Conservation (phyloP, 148 eudicot species). For the Polygonum aviculare region DNA sequence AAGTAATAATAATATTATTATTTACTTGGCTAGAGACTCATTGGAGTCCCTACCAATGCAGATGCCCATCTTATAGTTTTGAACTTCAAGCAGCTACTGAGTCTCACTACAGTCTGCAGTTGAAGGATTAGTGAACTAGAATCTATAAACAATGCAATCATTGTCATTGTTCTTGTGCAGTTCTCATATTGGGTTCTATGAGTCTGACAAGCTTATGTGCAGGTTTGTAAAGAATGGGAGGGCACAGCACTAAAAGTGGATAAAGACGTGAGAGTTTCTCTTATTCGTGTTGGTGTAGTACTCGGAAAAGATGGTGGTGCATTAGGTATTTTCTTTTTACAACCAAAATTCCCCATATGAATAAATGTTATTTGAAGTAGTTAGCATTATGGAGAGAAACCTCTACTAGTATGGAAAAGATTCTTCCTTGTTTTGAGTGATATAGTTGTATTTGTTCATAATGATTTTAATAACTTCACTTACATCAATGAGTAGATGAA, state of each 20-base stretch:
- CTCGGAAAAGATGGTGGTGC: slow-evolving; percentile 99
- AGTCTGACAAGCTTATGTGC: slow-evolving; percentile 1
- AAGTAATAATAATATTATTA: too few species aligned
- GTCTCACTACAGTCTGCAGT: neutral
- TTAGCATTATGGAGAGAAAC: neutral
- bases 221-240: slow-evolving; percentile 99
- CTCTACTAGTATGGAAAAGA: neutral
- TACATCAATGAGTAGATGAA: neutral
- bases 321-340: slow-evolving; percentile 41
- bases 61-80: neutral
- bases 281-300: slow-evolving; percentile 84
- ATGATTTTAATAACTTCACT: neutral
- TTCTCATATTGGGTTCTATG: neutral
- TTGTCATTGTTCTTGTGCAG: neutral
- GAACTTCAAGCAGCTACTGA: neutral
- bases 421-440: neutral
- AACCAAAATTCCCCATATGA: neutral
- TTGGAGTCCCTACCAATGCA: too few species aligned
- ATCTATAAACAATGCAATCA: neutral
- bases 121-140: slow-evolving; percentile 1
- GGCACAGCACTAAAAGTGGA: slow-evolving; percentile 57
- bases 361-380: neutral
- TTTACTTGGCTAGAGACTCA: too few species aligned
- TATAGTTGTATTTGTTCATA: neutral
- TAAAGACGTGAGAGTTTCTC: slow-evolving; percentile 75